phyloP scores from a whole-genome alignment of 768 basidiomycete genomes.

The Rhizopogon roseolus region DNA sequence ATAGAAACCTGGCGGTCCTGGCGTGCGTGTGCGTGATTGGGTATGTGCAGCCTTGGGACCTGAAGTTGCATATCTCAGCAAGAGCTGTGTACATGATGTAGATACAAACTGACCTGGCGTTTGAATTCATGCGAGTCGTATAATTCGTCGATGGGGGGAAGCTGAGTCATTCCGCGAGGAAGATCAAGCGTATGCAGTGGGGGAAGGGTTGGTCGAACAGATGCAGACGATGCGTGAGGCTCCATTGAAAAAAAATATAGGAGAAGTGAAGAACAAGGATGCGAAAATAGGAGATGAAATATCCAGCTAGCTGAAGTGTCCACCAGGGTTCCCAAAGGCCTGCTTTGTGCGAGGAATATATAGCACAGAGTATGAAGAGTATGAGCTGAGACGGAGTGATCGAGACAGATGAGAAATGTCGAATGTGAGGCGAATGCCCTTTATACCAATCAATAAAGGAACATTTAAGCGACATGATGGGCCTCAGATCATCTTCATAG shows the following conservation, averaged over 20 bases:
- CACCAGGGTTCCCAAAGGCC: conserved; percentile 15
- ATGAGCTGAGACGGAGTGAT: conserved; percentile 4
- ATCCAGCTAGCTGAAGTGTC: conserved; percentile 12
- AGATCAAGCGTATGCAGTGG: conserved; percentile 47
- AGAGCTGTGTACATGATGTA: neutral
- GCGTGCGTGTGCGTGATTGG: neutral
- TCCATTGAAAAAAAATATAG: conserved; percentile 6
- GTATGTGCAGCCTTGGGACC: neutral
- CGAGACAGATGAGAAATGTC: conserved; percentile 5
- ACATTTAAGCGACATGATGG: conserved; percentile 5
- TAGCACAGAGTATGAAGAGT: conserved; percentile 1
- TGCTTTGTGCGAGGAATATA: conserved; percentile 14
- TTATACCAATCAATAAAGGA: conserved; percentile 10
- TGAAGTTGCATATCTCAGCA: neutral
- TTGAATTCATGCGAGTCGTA: conserved; percentile 6
- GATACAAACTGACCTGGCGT: conserved; percentile 9
- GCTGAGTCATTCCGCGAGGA: conserved; percentile 3
- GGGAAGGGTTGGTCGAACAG: conserved; percentile 47
- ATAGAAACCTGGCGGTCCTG: conserved; percentile 31
- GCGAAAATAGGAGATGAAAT: neutral
- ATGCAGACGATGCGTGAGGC: conserved; percentile 11
- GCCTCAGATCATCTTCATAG: conserved; percentile 1
- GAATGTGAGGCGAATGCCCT: neutral
- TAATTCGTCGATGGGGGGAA: conserved; percentile 8
- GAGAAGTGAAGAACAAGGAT: neutral